Conservation (phyloP, 805 yeast genomes). For the Metschnikowia gruessii region DNA sequence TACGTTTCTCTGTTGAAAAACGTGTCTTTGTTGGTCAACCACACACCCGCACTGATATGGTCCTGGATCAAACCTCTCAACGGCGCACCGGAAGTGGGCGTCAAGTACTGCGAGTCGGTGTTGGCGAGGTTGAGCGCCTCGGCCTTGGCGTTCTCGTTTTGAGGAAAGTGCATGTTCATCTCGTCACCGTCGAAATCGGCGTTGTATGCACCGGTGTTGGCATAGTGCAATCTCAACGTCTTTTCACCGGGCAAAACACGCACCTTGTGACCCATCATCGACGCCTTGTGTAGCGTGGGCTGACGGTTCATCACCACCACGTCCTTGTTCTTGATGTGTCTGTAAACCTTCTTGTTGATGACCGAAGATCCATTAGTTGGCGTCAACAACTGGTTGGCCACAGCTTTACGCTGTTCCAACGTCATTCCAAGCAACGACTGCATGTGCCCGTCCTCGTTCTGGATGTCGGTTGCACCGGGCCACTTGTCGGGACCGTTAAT, state of each 20-base stretch:
- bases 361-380: slow-evolving; percentile 66
- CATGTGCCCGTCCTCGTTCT: slow-evolving; percentile 89
- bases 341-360: slow-evolving; percentile 85
- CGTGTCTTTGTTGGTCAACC: slow-evolving; percentile 92
- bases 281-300: slow-evolving; percentile 98
- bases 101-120: slow-evolving; percentile 94
- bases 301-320: slow-evolving; percentile 98
- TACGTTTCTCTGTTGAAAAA: slow-evolving; percentile 88
- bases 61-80: slow-evolving; percentile 98
- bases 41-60: slow-evolving; percentile 97
- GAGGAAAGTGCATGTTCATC: slow-evolving; percentile 99
- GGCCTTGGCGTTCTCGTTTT: slow-evolving; percentile 93
- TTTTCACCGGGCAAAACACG: slow-evolving; percentile 97
- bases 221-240: slow-evolving; percentile 94
- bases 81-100: slow-evolving; percentile 98
- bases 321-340: slow-evolving; percentile 94
- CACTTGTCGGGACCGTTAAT: slow-evolving; percentile 96
- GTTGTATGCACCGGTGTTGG: slow-evolving; percentile 98
- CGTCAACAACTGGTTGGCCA: slow-evolving; percentile 91
- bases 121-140: slow-evolving; percentile 94
- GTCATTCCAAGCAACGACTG: slow-evolving; percentile 86
- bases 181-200: slow-evolving; percentile 99
- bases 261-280: slow-evolving; percentile 99
- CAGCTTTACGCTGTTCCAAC: slow-evolving; percentile 86
- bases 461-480: slow-evolving; percentile 98